Evolutionary conservation across 2,329 filamentous ascomycete genomes (phyloP), one percentile per base, ranked within the genome.

Genomic region (Orbilia quercus): DNA sequence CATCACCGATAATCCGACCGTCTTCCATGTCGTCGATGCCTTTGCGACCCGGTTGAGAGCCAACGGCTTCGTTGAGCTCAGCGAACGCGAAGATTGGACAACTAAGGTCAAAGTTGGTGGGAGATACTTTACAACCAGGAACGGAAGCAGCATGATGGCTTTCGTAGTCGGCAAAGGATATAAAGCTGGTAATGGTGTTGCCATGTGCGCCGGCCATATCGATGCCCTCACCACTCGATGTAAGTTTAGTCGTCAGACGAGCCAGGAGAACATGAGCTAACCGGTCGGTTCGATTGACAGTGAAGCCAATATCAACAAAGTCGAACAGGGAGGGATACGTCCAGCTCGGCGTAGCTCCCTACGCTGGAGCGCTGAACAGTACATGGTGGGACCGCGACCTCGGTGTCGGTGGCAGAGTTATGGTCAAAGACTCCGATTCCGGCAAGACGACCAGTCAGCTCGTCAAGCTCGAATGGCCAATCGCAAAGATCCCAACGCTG

Each of bases 321-420:
- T 88, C 90, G n/a, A 91, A 85, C 77, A 92, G 90, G 80, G 90
- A 91, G 31, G 94, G 95, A 60, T 99, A 92, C 79, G 81, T 91
- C 25, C 92, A 98, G 82, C 86, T 98, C 5, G 94, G 91, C 22
- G 91, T 98, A 59, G 93, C 95, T 1, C 95, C 91, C 0, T 99
- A 98, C 80, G 94, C 92, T 7, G 94, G 95, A 55, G 92, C 84
- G 1, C 82, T 98, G 74, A 95, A 93, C 79, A 75, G 62, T 18
- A 98, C 95, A 0, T 98, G 95, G 95, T 98, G 93, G 94, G 95
- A 98, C 81, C 88, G 95, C 38, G 95, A 99, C 80, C 85, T 99
- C 57, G 89, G 91, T 76, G 90, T 98, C 77, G 95, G 92, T 75
- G 95, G 95, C 40, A 86, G 92, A 47, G 94, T 98, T 2, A 84